phyloP scores from a whole-genome alignment of 2,329 filamentous ascomycete species.

The Neofusicoccum parvum region DNA sequence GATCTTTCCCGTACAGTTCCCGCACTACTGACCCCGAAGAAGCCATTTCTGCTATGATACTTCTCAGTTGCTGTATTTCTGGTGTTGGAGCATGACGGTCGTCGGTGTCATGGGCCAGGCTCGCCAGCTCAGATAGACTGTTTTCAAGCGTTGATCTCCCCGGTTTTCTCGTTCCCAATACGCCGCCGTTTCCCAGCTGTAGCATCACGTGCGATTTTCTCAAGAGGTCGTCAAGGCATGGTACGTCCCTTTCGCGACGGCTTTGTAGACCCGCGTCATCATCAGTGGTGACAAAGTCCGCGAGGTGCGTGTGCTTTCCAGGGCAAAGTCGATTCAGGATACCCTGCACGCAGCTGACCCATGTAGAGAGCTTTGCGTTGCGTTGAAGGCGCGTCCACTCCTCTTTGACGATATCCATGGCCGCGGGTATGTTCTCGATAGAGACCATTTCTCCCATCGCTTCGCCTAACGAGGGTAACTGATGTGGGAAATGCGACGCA shows the following conservation, averaged over 20 bases:
- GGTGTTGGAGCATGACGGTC: background rate
- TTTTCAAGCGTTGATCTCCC: background rate
- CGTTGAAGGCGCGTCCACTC: slow-evolving; percentile 54
- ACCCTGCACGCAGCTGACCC: slow-evolving; percentile 48
- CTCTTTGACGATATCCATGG: slow-evolving; percentile 42
- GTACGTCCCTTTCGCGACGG: background rate
- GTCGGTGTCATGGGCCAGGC: background rate
- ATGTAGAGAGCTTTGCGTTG: slow-evolving; percentile 50
- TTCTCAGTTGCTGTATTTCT: background rate
- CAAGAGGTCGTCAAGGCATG: background rate
- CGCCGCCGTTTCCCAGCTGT: no score
- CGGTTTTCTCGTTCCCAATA: background rate
- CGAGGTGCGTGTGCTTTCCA: background rate
- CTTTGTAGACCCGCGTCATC: background rate
- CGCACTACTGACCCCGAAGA: background rate
- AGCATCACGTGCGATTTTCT: background rate
- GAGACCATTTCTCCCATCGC: background rate
- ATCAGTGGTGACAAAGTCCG: background rate
- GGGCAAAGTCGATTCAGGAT: slow-evolving; percentile 34
- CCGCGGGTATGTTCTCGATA: slow-evolving; percentile 40
- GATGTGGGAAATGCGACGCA: slow-evolving; percentile 38
- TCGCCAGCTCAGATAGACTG: no score
- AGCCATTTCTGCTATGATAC: background rate
- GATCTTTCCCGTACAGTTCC: slow-evolving; percentile 3
- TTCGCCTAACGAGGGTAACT: slow-evolving; percentile 13